Conservation (phyloP, 2,329 filamentous ascomycete species). For the Kalaharituber pfeilii region DNA sequence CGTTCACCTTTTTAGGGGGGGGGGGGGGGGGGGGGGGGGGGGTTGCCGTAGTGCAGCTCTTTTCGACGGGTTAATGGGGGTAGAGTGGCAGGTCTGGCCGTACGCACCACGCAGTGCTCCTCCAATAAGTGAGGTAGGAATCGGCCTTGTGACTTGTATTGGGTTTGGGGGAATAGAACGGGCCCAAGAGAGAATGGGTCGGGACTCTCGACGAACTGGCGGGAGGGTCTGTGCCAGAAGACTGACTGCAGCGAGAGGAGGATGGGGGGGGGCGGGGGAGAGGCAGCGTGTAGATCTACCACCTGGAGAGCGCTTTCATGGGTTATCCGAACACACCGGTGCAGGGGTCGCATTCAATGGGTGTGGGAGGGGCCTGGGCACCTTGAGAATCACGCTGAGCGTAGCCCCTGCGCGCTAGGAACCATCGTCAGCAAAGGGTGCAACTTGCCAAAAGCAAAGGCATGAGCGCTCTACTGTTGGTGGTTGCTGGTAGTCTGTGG, state of each 20-base stretch:
- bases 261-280: too few species aligned
- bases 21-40: neutral
- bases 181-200: neutral
- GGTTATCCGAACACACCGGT: too few species aligned
- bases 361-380: too few species aligned
- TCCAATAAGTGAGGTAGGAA: neutral
- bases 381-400: too few species aligned
- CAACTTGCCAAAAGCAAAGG: too few species aligned
- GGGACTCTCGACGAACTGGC: neutral
- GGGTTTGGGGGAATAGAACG: neutral
- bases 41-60: neutral
- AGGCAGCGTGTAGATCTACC: too few species aligned
- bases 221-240: neutral
- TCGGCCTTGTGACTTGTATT: neutral
- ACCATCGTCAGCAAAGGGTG: too few species aligned
- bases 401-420: too few species aligned
- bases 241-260: neutral
- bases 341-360: too few species aligned
- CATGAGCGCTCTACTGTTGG: too few species aligned
- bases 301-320: too few species aligned
- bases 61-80: neutral
- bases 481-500: too few species aligned
- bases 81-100: neutral
- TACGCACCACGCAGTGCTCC: neutral
- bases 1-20: neutral